Base-by-base conservation (phyloP, 164 flowering plant genomes). In the Paratinospora sagittata region DNA sequence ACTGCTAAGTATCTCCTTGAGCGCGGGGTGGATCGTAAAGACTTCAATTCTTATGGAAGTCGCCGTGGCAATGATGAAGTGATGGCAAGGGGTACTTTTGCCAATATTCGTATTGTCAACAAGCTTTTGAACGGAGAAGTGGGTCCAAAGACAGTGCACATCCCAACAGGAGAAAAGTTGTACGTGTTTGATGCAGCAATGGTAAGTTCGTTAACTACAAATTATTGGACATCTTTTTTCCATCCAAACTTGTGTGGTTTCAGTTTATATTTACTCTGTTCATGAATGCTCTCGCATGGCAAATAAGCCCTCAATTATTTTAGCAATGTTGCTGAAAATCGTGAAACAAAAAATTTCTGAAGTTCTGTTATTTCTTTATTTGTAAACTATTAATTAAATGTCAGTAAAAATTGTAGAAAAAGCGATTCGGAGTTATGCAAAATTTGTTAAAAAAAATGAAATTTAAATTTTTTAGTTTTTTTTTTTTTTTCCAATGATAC, bases 41-140 rank as follows among this genome's bases (percentile, higher is more conserved):
- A 88, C 78, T 88, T 90, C 88, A 90, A 90, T 39, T 88, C 96
- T 55, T 90, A 88, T 75, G 96, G 96, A 26, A 88, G 93, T 75
- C 91, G 93, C 0, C 88, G 96, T 73, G 93, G 96, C 37, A 90
- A 90, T 83, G 96, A 90, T 82, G 92, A 90, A 80, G 74, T 87
- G 13, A 90, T 90, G 96, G 96, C 92, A n/a, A 76, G 96, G 55
- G 96, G 96, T 58, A 90, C 93, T 67, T 88, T 90, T 81, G 96
- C 96, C 14, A 90, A 90, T 70, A 90, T 90, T 63, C 96, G 93
- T 39, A 72, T 90, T 63, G 93, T 88, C 68, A 90, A 87, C 85
- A 90, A 90, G 76, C 87, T 90, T 49, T 84, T 90, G 83, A 87
- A 85, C 67, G 96, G 96, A 41, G 93, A 90, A 82, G 96, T 87